Percentiles rank a stretch among this genome's conserved stretches.
Evolutionary conservation across 2,329 filamentous ascomycete species (phyloP).

Genomic region (Ophiostoma quercus): DNA sequence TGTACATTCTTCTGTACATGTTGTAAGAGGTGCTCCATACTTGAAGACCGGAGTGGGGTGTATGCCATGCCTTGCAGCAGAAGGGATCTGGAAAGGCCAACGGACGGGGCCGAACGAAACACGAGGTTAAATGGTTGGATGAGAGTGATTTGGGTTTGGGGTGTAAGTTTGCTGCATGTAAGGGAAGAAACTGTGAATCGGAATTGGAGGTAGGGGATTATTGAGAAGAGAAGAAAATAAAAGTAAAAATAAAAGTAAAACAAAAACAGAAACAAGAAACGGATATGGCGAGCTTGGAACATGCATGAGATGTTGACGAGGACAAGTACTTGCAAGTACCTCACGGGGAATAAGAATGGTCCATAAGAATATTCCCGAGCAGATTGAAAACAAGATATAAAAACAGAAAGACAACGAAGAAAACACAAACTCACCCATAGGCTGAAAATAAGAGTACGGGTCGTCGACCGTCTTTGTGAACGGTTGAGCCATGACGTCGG

Average conservation of each 20-base stretch:
- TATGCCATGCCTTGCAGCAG: not conserved
- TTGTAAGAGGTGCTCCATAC: constrained; percentile 4
- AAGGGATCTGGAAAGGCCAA: constrained; percentile 31
- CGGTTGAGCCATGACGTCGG: constrained; percentile 25
- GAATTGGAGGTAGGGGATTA: not conserved
- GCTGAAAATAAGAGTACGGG: constrained; percentile 47
- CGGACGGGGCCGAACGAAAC: constrained; percentile 38
- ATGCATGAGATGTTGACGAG: not conserved
- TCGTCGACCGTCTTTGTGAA: constrained; percentile 37
- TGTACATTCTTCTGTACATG: not conserved
- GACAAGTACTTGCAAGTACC: constrained; percentile 9
- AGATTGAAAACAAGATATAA: not conserved
- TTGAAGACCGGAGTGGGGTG: constrained; percentile 17
- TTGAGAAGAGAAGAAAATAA: not conserved
- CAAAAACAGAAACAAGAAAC: not conserved
- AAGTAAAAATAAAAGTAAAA: not conserved
- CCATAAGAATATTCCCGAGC: not conserved
- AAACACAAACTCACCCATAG: constrained; percentile 48
- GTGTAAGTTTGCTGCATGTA: not conserved
- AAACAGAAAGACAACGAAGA: not conserved
- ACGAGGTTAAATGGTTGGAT: constrained; percentile 34
- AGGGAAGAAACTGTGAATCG: not conserved
- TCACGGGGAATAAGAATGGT: not conserved
- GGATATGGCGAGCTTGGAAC: not conserved
- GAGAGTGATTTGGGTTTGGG: constrained; percentile 16